Evolutionary conservation across 805 yeast species (phyloP).

Genomic region (Candida bentonensis): DNA sequence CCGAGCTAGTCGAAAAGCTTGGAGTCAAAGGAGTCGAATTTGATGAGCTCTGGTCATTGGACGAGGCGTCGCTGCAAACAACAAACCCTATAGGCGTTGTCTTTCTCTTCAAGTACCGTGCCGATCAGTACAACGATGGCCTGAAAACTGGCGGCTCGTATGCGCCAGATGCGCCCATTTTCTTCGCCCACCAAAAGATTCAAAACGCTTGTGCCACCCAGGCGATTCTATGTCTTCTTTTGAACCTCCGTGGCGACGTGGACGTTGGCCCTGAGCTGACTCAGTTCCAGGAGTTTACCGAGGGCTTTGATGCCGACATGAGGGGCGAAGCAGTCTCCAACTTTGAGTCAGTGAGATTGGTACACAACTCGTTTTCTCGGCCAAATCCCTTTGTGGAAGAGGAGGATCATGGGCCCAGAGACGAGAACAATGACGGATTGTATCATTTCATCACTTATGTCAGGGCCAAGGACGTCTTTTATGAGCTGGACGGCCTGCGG

Average conservation of each 20-base stretch:
- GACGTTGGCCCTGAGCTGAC: constrained; percentile 35
- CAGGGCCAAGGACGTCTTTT: constrained; percentile 29
- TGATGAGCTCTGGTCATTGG: constrained; percentile 43
- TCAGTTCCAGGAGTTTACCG: constrained; percentile 35
- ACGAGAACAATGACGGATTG: constrained; percentile 35
- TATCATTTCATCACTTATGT: constrained; percentile 51
- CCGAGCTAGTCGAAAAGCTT: constrained; percentile 43
- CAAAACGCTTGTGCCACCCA: constrained; percentile 67
- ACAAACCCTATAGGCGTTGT: constrained; percentile 39
- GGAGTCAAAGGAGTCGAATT: constrained; percentile 40
- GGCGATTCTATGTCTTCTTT: constrained; percentile 44
- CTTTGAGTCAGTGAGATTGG: constrained; percentile 39
- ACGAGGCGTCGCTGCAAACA: constrained; percentile 21
- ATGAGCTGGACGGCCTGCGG: constrained; percentile 52
- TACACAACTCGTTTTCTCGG: constrained; percentile 48
- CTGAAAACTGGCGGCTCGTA: constrained; percentile 1
- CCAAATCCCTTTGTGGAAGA: constrained; percentile 41
- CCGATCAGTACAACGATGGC: constrained; percentile 20
- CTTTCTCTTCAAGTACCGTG: constrained; percentile 47
- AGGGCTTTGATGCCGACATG: constrained; percentile 39
- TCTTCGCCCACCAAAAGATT: constrained; percentile 50
- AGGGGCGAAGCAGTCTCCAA: constrained; percentile 49
- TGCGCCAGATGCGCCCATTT: constrained; percentile 22
- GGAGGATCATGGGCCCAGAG: constrained; percentile 10
- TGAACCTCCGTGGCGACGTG: constrained; percentile 29